phyloP scores from a whole-genome alignment of 345 rosid species.

The Noccaea caerulescens region DNA sequence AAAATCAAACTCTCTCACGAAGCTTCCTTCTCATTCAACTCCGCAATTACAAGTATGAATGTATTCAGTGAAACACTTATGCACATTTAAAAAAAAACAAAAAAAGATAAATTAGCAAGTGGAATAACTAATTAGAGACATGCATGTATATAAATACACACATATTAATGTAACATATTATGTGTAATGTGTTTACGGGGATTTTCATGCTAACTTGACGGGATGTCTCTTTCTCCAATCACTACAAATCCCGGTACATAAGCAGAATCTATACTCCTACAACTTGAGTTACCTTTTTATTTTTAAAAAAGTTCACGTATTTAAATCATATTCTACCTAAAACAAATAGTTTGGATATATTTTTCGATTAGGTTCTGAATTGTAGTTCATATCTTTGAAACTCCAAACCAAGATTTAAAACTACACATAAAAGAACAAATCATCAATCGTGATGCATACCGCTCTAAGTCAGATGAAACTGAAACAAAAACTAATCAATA shows the following conservation, averaged over 20 bases:
- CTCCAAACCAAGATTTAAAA: no score
- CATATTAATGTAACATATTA: neutral
- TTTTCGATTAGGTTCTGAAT: no score
- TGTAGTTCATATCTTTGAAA: no score
- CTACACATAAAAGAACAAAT: no score
- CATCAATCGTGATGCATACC: no score
- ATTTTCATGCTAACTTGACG: conserved; percentile 35
- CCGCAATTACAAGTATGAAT: conserved; percentile 1
- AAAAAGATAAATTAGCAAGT: conserved; percentile 26
- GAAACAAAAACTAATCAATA: no score
- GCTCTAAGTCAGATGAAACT: no score
- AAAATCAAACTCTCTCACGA: conserved; percentile 27
- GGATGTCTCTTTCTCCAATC: conserved; percentile 32
- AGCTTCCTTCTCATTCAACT: conserved; percentile 34
- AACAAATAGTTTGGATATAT: no score
- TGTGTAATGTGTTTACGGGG: conserved; percentile 1
- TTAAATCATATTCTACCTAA: no score
- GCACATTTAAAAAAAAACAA: neutral
- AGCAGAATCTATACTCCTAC: conserved; percentile 4
- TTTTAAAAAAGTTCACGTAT: no score
- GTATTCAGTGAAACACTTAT: conserved; percentile 33
- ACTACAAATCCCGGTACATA: conserved; percentile 52
- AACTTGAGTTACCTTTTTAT: no score
- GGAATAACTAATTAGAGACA: conserved; percentile 16
- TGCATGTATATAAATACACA: conserved; percentile 9